A percentile compares a stretch with the other conserved stretches of the same genome.
Conservation (phyloP, 2,329 filamentous ascomycete genomes). For the Fusarium scirpi region DNA sequence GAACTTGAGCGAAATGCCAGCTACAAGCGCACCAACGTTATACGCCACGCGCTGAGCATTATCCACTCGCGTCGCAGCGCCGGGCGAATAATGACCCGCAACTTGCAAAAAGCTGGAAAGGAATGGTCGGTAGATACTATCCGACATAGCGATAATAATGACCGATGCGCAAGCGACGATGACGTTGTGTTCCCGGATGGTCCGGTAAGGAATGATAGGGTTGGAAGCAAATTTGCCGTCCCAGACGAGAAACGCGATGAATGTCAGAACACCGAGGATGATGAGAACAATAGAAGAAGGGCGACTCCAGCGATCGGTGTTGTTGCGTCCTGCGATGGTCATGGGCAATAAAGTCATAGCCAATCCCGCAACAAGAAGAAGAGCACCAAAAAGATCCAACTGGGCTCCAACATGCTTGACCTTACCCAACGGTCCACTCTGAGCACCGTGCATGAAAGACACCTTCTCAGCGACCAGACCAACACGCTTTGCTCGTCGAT, state of each 20-base stretch:
- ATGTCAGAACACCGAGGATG: constrained; percentile 20
- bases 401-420: constrained; percentile 9
- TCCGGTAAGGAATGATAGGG: constrained; percentile 33
- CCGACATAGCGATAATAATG: constrained; percentile 33
- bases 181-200: constrained; percentile 35
- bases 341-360: constrained; percentile 35
- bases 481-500: constrained; percentile 8
- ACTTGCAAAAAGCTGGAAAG: constrained; percentile 34
- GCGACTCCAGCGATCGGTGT: constrained; percentile 31
- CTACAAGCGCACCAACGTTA: constrained; percentile 16
- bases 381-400: constrained; percentile 25
- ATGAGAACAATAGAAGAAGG: constrained; percentile 31
- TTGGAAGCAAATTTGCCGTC: constrained; percentile 28
- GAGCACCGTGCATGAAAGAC: constrained; percentile 9
- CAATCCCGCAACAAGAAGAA: constrained; percentile 29
- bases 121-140: constrained; percentile 32
- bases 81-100: constrained; percentile 27
- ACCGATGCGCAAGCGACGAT: constrained; percentile 32
- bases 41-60: constrained; percentile 33
- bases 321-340: constrained; percentile 32
- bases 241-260: constrained; percentile 25
- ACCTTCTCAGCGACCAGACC: constrained; percentile 14
- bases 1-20: constrained; percentile 23
- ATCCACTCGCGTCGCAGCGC: constrained; percentile 29
- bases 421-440: not conserved